A percentile compares a stretch with the other conserved stretches of the same genome.
These are phyloP conservation scores for Helotiales sp. DNA, from an alignment of 2,329 filamentous ascomycete genomes.

Conservation along the genomic window DNA sequence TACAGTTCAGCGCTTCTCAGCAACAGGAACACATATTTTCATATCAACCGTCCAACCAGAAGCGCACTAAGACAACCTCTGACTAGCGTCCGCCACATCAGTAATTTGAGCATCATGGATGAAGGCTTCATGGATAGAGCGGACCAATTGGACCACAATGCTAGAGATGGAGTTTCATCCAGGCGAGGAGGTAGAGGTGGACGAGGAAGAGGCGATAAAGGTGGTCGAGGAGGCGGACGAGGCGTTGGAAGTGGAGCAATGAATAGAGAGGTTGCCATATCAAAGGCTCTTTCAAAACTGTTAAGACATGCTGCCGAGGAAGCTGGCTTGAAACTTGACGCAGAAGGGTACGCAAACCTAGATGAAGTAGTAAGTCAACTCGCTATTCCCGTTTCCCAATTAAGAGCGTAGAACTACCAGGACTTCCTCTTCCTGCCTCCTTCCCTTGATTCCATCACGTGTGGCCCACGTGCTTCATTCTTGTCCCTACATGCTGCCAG, in stretches of 20 bases:
- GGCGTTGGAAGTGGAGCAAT: constrained; percentile 18
- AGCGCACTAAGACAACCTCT: not conserved
- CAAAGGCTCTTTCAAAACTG: constrained; percentile 37
- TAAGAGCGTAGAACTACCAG: not conserved
- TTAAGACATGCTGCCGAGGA: constrained; percentile 41
- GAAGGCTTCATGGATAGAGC: constrained; percentile 7
- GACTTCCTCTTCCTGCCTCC: too few species aligned
- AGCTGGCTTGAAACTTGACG: constrained; percentile 57
- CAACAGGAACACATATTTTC: too few species aligned
- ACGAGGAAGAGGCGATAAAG: constrained; percentile 15
- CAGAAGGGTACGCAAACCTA: constrained; percentile 58
- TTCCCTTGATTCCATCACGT: constrained; percentile 2
- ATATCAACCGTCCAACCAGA: too few species aligned
- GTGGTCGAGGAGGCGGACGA: constrained; percentile 12
- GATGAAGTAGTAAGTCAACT: constrained; percentile 55
- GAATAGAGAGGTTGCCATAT: constrained; percentile 32
- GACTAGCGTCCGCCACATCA: not conserved
- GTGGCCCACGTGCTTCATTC: not conserved
- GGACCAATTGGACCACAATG: constrained; percentile 5
- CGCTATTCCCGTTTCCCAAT: not conserved
- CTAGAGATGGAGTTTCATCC: not conserved
- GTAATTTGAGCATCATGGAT: not conserved
- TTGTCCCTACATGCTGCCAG: not conserved
- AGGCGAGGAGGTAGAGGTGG: not conserved
- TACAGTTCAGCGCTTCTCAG: not conserved